Evolutionary conservation across 192 early-diverging fungal genomes (phyloP), one percentile per base, ranked within the genome.

Genomic region (Coemansia sp.): DNA sequence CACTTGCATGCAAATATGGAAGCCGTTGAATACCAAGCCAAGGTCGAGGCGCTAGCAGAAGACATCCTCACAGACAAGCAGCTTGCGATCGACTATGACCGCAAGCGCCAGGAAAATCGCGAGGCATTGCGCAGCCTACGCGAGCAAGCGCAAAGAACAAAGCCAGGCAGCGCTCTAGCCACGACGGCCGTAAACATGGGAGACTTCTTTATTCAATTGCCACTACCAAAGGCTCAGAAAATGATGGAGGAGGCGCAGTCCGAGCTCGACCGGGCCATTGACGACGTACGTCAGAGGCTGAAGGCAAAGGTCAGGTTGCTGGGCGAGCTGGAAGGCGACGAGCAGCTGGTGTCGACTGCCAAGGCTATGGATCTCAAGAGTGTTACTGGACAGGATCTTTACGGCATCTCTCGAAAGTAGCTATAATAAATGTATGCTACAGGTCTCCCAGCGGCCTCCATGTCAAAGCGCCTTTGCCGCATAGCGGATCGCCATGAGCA

Each of bases 101-200:
- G 71, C 39, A 82, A 71, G 32, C 65, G 62, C 36, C 70, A 77
- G 35, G 79, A 82, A 29, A 76, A 73, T 65, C 66, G 74, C 67
- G 65, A 69, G n/a, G 79, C 79, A 3, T 59, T 77, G 43, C 58
- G 59, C 53, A 41, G 56, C 42, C 65, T 82, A 15, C 63, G 57
- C 15, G 40, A 71, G 57, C 64, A 74, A 42, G 42, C 67, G 37
- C 40, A 62, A 11, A 61, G 47, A 14, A 58, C 39, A 17, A 66
- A 64, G 29, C 68, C 78, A 2, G 27, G 19, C 29, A 74, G 78
- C 65, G 25, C 41, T 10, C 59, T 59, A 24, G 64, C 68, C 5
- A 71, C 72, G 2, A 65, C 73, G 2, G 54, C 79, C 0, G 65
- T 82, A 31, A 82, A 76, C 79, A 82, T 77, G 79, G 79, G 79